Base-by-base conservation (phyloP, 2,329 filamentous ascomycete genomes). In the Byssochlamys sp. region DNA sequence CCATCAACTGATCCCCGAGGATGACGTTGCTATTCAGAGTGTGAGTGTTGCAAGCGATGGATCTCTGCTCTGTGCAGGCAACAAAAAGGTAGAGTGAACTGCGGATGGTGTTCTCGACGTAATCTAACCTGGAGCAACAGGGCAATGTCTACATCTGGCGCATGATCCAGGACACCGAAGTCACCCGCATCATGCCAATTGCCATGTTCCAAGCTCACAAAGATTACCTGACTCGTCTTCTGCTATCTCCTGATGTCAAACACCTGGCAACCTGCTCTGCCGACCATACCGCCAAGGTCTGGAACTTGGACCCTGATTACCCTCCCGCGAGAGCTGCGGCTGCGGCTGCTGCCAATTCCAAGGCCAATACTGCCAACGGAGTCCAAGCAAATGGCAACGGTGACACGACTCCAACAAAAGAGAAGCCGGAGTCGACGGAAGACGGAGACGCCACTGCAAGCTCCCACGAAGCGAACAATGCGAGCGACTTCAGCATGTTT, bases 111-210 rank as follows among this genome's bases (percentile, higher is more conserved):
- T 52, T 25, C 35, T 50, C 12, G 31, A 48, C 45, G 19, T 55
- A 56, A 33, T 53, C 26, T 52, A 12, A 52, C 45, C 29, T 45
- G n/a, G 39, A 12, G 25, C 25, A 19, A 12, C 65, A 96, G 89
- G 94, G 94, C 64, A 95, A 95, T 66, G 91, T 97, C 62, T 99
- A 95, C 71, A 90, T 99, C 65, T 99, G 94, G 94, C 87, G 90
- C 63, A 89, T 99, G 71, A 83, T 91, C 60, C 91, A 95, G 68
- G 85, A 84, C 59, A 85, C 84, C 63, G 90, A 96, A 58, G 81
- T 88, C 59, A 96, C 91, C 29, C 86, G 89, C 61, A 86, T 96
- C 14, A 81, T 95, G 0, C 91, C 91, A 1, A 84, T 96, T 59
- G 92, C 90, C 58, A 90, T 90, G 62, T 96, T 96, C 79, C 85